These are phyloP conservation scores for Magnusiomyces paraingens DNA, from an alignment of 1,139 yeast genomes.

Conservation along the genomic window DNA sequence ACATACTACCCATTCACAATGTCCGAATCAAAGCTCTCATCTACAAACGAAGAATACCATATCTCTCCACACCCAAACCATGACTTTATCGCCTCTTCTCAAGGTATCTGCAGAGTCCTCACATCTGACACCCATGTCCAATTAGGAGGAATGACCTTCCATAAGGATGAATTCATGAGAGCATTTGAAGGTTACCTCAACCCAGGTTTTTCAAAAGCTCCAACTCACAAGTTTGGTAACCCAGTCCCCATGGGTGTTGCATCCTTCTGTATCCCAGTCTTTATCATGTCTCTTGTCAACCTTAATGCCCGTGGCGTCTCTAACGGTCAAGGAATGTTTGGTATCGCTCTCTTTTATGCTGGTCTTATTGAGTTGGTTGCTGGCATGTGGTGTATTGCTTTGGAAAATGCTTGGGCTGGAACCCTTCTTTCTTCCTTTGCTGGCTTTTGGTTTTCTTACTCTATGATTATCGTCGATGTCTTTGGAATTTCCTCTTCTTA, in stretches of 20 bases:
- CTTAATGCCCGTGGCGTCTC: constrained; percentile 55
- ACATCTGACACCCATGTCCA: constrained; percentile 41
- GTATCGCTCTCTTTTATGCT: constrained; percentile 73
- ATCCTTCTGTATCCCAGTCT: constrained; percentile 80
- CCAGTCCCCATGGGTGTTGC: constrained; percentile 85
- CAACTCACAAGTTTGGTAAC: constrained; percentile 70
- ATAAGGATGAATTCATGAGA: constrained; percentile 49
- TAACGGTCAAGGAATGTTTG: constrained; percentile 49
- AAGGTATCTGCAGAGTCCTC: not conserved
- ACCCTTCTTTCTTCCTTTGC: constrained; percentile 74
- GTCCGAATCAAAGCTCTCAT: not conserved
- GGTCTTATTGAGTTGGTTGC: constrained; percentile 67
- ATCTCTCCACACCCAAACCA: constrained; percentile 4
- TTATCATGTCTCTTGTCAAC: constrained; percentile 65
- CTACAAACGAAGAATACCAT: not conserved
- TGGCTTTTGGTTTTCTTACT: constrained; percentile 81
- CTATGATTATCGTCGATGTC: constrained; percentile 62
- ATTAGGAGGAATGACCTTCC: constrained; percentile 66
- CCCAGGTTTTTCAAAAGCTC: constrained; percentile 57
- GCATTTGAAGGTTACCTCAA: constrained; percentile 72
- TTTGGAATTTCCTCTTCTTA: constrained; percentile 66
- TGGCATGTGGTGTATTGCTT: constrained; percentile 61
- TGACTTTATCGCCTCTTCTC: constrained; percentile 1
- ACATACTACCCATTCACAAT: not conserved
- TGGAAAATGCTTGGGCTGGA: constrained; percentile 81